Evolutionary conservation across 495 filamentous ascomycete species (phyloP).

Genomic region (Aspergillus coremiiformis): DNA sequence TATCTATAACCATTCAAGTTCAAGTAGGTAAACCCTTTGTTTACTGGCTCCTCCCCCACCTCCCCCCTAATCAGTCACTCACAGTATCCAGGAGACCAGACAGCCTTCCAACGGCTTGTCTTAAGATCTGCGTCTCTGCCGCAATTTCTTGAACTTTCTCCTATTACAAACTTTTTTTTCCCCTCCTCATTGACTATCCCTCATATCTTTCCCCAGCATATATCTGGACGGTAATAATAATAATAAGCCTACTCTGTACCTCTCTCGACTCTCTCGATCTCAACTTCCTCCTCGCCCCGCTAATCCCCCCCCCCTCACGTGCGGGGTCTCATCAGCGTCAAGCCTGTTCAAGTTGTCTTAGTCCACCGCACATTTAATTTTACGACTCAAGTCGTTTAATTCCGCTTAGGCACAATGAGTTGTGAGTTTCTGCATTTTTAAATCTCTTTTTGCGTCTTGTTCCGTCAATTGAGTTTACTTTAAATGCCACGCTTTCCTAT

Average conservation of each 20-base stretch:
- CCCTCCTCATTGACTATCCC: background rate
- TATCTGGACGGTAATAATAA: background rate
- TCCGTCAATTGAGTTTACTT: background rate
- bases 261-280: background rate
- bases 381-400: background rate
- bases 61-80: constrained; percentile 5
- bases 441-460: background rate
- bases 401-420: constrained; percentile 34
- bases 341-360: constrained; percentile 12
- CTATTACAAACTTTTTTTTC: background rate
- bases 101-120: background rate
- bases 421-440: constrained; percentile 31
- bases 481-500: background rate
- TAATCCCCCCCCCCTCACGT: constrained; percentile 12
- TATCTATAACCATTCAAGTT: background rate
- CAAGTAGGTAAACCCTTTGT: background rate
- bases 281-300: constrained; percentile 11
- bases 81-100: background rate
- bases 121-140: background rate
- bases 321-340: constrained; percentile 19
- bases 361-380: constrained; percentile 16
- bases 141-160: background rate
- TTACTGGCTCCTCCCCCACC: background rate
- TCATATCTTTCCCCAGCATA: background rate
- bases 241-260: background rate